A percentile compares a stretch with the other conserved stretches of the same genome.
Evolutionary conservation across 768 basidiomycete species (phyloP).

Genomic region (Suillus brevipes): DNA sequence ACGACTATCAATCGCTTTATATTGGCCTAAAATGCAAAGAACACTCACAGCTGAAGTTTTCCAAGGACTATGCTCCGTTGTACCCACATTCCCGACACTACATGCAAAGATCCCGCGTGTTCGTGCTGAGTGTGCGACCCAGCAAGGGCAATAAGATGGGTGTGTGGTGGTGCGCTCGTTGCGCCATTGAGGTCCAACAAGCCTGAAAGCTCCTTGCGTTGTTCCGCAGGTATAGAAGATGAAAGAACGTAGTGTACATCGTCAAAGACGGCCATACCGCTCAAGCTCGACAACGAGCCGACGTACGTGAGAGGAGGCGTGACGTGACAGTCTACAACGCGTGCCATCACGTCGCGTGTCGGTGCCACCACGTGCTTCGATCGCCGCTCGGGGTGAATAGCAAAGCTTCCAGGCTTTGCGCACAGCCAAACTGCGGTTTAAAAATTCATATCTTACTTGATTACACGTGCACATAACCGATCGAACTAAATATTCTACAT

Average conservation of each 20-base stretch:
- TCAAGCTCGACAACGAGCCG: background rate
- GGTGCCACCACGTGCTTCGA: background rate
- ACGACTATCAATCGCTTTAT: slow-evolving; percentile 8
- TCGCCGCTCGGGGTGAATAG: too few relatives aligned
- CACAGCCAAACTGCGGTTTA: too few relatives aligned
- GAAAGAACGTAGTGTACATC: slow-evolving; percentile 50
- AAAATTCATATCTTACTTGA: too few relatives aligned
- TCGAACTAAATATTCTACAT: too few relatives aligned
- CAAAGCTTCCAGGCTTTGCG: too few relatives aligned
- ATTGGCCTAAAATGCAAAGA: background rate
- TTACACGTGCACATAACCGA: too few relatives aligned
- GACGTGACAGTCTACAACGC: slow-evolving; percentile 8
- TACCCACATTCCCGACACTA: slow-evolving; percentile 61
- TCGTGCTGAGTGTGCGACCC: slow-evolving; percentile 49
- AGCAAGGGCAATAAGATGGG: slow-evolving; percentile 47
- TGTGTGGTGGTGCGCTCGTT: slow-evolving; percentile 49
- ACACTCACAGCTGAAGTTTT: slow-evolving; percentile 54
- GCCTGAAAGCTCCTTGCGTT: slow-evolving; percentile 44
- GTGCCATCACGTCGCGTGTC: slow-evolving; percentile 3
- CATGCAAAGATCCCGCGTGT: slow-evolving; percentile 24
- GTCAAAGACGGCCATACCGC: slow-evolving; percentile 39
- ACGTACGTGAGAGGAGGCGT: slow-evolving; percentile 1
- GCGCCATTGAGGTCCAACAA: slow-evolving; percentile 58
- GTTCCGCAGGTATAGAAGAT: slow-evolving; percentile 43
- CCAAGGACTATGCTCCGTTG: slow-evolving; percentile 62